Conservation (phyloP, 129 eudicot species). For the Apium graveolens region DNA sequence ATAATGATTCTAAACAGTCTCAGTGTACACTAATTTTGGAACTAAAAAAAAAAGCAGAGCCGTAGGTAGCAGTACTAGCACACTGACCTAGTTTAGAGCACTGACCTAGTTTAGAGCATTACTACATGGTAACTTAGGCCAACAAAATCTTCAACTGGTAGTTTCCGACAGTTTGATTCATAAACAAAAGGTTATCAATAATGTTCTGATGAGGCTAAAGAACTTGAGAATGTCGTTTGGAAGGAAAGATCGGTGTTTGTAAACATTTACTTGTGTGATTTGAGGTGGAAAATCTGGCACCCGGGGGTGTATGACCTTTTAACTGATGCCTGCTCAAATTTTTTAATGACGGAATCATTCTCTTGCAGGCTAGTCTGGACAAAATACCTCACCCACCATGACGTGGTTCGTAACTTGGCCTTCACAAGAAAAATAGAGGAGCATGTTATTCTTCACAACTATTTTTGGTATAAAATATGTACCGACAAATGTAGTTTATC, state of each 20-base stretch:
- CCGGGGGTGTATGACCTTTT: slow-evolving; percentile 27
- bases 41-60: too few species aligned
- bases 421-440: slow-evolving; percentile 17
- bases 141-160: slow-evolving; percentile 11
- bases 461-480: not conserved
- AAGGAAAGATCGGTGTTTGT: not conserved
- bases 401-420: slow-evolving; percentile 32
- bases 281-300: slow-evolving; percentile 49
- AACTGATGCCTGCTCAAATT: slow-evolving; percentile 39
- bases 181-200: not conserved
- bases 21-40: too few species aligned
- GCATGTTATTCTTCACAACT: not conserved
- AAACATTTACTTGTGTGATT: slow-evolving; percentile 18
- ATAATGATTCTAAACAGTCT: too few species aligned
- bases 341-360: slow-evolving; percentile 36
- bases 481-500: not conserved
- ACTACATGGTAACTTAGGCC: not conserved
- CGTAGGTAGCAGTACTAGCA: too few species aligned
- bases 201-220: not conserved
- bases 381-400: slow-evolving; percentile 46
- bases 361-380: slow-evolving; percentile 35
- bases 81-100: too few species aligned
- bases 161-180: not conserved
- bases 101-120: too few species aligned
- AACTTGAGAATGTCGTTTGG: not conserved